These are phyloP conservation scores for Plasmodium malariae DNA, from an alignment of 169 alveolate genomes.

Conservation along the genomic window DNA sequence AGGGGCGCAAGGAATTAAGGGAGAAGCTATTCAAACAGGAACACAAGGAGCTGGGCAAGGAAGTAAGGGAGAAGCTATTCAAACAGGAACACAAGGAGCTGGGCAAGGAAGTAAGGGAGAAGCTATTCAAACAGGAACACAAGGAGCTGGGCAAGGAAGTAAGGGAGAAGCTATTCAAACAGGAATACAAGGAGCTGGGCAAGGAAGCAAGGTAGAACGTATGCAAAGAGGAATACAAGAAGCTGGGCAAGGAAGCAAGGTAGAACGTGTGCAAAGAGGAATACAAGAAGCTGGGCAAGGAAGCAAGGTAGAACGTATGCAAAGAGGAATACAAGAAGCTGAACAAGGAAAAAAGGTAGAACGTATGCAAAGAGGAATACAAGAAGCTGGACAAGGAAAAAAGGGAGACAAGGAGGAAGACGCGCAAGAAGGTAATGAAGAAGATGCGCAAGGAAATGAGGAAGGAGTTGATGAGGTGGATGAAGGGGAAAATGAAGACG, in stretches of 20 bases:
- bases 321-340: not conserved
- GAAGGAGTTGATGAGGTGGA: not conserved
- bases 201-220: no score
- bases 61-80: no score
- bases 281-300: not conserved
- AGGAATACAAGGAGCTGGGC: no score
- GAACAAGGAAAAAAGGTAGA: not conserved
- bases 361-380: no score
- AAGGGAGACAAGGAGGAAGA: not conserved
- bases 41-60: no score
- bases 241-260: not conserved
- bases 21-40: no score
- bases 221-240: not conserved
- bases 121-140: no score
- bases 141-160: no score
- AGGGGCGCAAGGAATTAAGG: no score
- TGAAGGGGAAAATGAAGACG: not conserved
- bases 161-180: no score
- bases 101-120: no score
- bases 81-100: no score
- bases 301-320: not conserved
- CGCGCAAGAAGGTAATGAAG: not conserved
- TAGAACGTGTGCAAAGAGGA: not conserved
- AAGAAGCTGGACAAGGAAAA: not conserved
- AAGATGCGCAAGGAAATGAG: not conserved